Conservation (phyloP, 2,329 filamentous ascomycete genomes). For the Aspergillus phoenicis region DNA sequence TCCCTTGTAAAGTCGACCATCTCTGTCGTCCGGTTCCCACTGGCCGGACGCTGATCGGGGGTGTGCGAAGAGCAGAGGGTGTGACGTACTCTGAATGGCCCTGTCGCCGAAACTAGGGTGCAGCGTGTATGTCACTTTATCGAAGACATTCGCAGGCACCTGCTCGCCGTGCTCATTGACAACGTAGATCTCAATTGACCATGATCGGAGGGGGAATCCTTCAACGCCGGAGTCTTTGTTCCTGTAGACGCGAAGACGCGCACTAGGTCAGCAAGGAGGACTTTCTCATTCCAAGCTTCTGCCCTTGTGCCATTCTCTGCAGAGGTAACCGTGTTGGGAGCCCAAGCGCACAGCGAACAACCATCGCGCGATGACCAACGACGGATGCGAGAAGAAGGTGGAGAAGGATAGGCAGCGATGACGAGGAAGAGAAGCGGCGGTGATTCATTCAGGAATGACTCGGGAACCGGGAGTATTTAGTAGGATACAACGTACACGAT, state of each 20-base stretch:
- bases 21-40: not conserved
- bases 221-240: constrained; percentile 79
- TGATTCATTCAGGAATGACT: constrained; percentile 4
- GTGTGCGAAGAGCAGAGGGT: not conserved
- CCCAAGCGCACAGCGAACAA: not conserved
- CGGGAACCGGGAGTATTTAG: constrained; percentile 13
- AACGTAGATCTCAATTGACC: constrained; percentile 84
- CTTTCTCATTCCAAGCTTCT: not conserved
- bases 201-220: constrained; percentile 88
- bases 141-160: constrained; percentile 80
- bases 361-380: constrained; percentile 5
- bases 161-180: constrained; percentile 85
- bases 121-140: constrained; percentile 88
- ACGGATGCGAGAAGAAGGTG: not conserved
- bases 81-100: constrained; percentile 72
- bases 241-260: constrained; percentile 48
- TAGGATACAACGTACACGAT: constrained; percentile 68
- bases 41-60: not conserved
- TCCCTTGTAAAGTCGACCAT: not conserved
- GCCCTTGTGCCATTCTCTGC: not conserved
- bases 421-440: constrained; percentile 10
- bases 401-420: not conserved
- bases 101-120: constrained; percentile 90
- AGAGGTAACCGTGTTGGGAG: not conserved
- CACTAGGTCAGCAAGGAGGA: not conserved